Percentiles rank a stretch among this genome's conserved stretches.
Evolutionary conservation across 2,329 filamentous ascomycete species (phyloP).

Genomic region (Phoma sp.): DNA sequence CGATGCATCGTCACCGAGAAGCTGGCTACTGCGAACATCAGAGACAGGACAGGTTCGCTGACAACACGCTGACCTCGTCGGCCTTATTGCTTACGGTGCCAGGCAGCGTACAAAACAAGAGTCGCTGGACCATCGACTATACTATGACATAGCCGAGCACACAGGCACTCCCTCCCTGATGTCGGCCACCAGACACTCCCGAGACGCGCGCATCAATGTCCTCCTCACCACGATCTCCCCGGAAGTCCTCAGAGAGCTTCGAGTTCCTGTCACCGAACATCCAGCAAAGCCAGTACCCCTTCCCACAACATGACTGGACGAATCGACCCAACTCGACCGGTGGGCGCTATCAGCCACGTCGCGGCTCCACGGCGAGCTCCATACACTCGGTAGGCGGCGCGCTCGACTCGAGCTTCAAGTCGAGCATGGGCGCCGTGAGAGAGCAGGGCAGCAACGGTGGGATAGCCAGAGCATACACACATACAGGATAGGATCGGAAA

Average conservation of each 20-base stretch:
- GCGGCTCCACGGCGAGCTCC: slow-evolving; percentile 86
- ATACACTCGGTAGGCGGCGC: slow-evolving; percentile 85
- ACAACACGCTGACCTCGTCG: not conserved
- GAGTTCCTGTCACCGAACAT: slow-evolving; percentile 53
- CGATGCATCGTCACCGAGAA: slow-evolving; percentile 12
- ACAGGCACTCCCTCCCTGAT: slow-evolving; percentile 28
- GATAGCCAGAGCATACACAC: not conserved
- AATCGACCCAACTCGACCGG: slow-evolving; percentile 54
- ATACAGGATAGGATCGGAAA: not conserved
- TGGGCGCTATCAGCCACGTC: slow-evolving; percentile 62
- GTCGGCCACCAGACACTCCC: slow-evolving; percentile 38
- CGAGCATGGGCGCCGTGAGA: slow-evolving; percentile 63
- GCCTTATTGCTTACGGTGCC: not conserved
- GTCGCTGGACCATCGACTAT: not conserved
- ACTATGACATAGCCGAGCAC: slow-evolving; percentile 8
- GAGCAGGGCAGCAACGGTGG: slow-evolving; percentile 83
- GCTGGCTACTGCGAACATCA: slow-evolving; percentile 2
- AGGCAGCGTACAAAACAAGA: too few relatives aligned
- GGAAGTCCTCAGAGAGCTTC: slow-evolving; percentile 57
- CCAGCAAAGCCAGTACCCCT: slow-evolving; percentile 55
- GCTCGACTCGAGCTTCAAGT: slow-evolving; percentile 70
- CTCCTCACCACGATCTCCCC: slow-evolving; percentile 50
- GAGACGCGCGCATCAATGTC: slow-evolving; percentile 41
- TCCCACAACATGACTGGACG: slow-evolving; percentile 64
- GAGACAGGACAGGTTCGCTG: not conserved